A percentile compares a stretch with the other conserved stretches of the same genome.
These are phyloP conservation scores for Mallotus nudiflorus DNA, from an alignment of 345 rosid species.

Conservation along the genomic window DNA sequence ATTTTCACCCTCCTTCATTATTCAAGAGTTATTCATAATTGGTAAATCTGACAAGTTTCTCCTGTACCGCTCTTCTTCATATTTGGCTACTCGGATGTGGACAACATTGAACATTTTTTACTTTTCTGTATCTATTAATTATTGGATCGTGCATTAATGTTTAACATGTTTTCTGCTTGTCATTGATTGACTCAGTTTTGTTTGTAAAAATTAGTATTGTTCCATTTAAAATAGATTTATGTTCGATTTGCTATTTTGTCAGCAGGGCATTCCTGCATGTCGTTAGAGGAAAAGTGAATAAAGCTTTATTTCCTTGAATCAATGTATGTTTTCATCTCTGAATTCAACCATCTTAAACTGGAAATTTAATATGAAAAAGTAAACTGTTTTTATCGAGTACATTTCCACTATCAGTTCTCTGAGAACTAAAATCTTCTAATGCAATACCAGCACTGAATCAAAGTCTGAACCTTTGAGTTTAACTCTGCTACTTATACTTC, in stretches of 20 bases:
- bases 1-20: slow-evolving; percentile 16
- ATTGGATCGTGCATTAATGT: not conserved
- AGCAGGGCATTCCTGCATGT: not conserved
- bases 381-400: slow-evolving; percentile 6
- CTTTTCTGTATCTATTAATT: not conserved
- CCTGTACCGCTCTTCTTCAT: not conserved
- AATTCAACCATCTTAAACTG: slow-evolving; percentile 11
- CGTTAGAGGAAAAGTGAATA: not conserved
- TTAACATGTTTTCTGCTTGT: not conserved
- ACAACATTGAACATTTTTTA: not conserved
- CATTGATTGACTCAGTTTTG: not conserved
- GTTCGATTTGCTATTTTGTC: not conserved
- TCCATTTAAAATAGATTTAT: not conserved
- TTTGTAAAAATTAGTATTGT: not conserved
- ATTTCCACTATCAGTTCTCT: not conserved
- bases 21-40: no score
- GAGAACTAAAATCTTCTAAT: slow-evolving; percentile 6
- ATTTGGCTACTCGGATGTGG: not conserved
- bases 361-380: slow-evolving; percentile 8
- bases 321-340: not conserved
- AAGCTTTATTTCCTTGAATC: slow-evolving; percentile 1
- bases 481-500: slow-evolving; percentile 11
- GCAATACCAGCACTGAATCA: slow-evolving; percentile 8
- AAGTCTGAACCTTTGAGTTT: not conserved
- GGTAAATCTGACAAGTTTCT: not conserved